Conservation (phyloP, 1,139 yeast genomes). For the Scheffersomyces titani region DNA sequence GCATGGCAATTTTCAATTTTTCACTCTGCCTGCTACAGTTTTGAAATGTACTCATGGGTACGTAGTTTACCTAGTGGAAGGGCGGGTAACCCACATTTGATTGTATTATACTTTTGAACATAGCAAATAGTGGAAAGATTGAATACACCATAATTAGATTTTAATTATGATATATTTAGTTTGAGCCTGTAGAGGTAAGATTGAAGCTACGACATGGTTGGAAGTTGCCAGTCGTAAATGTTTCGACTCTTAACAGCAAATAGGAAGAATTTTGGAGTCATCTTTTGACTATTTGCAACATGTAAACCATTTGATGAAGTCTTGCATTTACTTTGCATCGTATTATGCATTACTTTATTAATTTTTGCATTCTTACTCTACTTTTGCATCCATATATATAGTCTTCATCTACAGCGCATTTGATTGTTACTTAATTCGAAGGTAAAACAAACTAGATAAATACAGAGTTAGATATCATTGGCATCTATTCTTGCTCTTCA, state of each 20-base stretch:
- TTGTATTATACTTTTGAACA: too few relatives aligned
- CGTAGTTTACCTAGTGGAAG: background rate
- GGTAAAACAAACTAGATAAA: background rate
- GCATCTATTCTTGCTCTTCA: conserved; percentile 54
- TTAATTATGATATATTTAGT: too few relatives aligned
- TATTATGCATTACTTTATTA: background rate
- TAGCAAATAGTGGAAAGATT: too few relatives aligned
- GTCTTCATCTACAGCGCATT: background rate
- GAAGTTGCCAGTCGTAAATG: too few relatives aligned
- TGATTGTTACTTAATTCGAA: background rate
- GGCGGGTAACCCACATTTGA: background rate
- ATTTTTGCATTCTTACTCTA: background rate
- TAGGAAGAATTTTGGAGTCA: too few relatives aligned
- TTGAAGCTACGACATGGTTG: too few relatives aligned
- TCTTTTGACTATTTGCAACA: too few relatives aligned
- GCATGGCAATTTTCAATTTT: background rate
- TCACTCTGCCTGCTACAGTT: background rate
- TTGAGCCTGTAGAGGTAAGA: too few relatives aligned
- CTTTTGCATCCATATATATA: background rate
- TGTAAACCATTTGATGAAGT: too few relatives aligned
- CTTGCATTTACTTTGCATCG: background rate
- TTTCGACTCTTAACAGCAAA: too few relatives aligned
- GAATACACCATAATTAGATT: too few relatives aligned
- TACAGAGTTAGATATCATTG: background rate
- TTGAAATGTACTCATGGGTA: background rate